A percentile compares a stretch with the other conserved stretches of the same genome.
Evolutionary conservation across 352 stramenopile species (phyloP).

Genomic region (Elongisporangium senticosum): DNA sequence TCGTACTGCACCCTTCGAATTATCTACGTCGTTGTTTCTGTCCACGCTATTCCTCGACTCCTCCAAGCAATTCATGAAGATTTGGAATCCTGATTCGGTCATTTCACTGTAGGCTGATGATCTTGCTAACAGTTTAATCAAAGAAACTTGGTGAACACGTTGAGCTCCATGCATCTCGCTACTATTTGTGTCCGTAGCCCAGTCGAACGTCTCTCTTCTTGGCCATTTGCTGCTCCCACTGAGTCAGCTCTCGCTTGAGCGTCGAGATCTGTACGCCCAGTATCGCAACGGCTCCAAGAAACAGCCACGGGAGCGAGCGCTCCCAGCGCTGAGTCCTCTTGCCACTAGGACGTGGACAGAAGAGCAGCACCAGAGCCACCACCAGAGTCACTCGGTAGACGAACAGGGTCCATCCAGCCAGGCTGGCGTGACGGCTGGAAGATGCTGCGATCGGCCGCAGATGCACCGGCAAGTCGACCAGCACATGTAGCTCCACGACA

Average conservation of each 20-base stretch:
- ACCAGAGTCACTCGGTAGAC: not conserved
- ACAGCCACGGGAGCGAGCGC: not conserved
- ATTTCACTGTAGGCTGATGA: too few relatives aligned
- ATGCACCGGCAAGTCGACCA: not conserved
- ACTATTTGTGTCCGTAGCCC: not conserved
- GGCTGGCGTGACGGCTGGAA: not conserved
- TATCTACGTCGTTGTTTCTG: too few relatives aligned
- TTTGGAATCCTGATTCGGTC: too few relatives aligned
- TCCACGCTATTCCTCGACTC: too few relatives aligned
- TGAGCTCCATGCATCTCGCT: not conserved
- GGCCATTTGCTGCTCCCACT: not conserved
- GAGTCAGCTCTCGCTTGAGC: not conserved
- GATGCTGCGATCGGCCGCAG: not conserved
- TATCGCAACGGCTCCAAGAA: not conserved
- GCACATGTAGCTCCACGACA: not conserved
- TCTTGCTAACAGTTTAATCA: too few relatives aligned
- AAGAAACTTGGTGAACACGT: too few relatives aligned
- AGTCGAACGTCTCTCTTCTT: not conserved
- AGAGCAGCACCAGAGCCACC: not conserved
- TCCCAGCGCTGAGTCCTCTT: not conserved
- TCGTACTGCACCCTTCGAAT: too few relatives aligned
- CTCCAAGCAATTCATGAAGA: too few relatives aligned
- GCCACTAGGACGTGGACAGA: not conserved
- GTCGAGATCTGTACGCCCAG: not conserved
- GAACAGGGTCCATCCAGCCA: not conserved